These are phyloP conservation scores for Oryza australiensis DNA, from an alignment of 176 grass and related monocot species.

Conservation along the genomic window DNA sequence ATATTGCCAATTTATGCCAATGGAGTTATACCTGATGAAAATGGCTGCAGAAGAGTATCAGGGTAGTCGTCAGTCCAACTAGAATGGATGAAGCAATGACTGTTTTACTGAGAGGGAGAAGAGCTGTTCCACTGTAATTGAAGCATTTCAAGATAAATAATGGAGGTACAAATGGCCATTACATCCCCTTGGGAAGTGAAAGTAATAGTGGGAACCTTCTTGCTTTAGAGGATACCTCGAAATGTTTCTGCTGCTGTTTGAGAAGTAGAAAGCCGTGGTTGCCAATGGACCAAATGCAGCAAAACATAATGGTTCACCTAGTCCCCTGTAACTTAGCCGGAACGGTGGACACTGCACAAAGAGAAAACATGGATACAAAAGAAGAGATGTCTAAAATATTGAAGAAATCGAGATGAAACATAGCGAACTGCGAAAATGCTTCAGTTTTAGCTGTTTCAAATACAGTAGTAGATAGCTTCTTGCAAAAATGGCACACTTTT, in stretches of 20 bases:
- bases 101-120: slow-evolving; percentile 62
- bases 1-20: not conserved
- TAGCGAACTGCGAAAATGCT: not conserved
- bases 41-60: slow-evolving; percentile 99
- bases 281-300: slow-evolving; percentile 92
- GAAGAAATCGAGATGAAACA: not conserved
- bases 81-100: slow-evolving; percentile 76
- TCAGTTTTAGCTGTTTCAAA: not conserved
- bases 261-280: slow-evolving; percentile 84
- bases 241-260: slow-evolving; percentile 52
- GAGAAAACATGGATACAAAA: not conserved
- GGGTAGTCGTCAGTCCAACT: slow-evolving; percentile 87
- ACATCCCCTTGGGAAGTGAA: slow-evolving; percentile 7
- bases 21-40: slow-evolving; percentile 75
- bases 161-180: not conserved
- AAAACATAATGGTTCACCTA: slow-evolving; percentile 92
- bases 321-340: slow-evolving; percentile 81
- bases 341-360: slow-evolving; percentile 81
- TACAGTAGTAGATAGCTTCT: not conserved
- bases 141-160: slow-evolving; percentile 28
- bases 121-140: slow-evolving; percentile 45
- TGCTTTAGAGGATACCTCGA: slow-evolving; percentile 38
- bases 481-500: not conserved
- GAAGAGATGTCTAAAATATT: not conserved
- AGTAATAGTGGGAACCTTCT: slow-evolving; percentile 3